phyloP scores from a whole-genome alignment of 805 yeast genomes.

The Teunomyces kruisii region DNA sequence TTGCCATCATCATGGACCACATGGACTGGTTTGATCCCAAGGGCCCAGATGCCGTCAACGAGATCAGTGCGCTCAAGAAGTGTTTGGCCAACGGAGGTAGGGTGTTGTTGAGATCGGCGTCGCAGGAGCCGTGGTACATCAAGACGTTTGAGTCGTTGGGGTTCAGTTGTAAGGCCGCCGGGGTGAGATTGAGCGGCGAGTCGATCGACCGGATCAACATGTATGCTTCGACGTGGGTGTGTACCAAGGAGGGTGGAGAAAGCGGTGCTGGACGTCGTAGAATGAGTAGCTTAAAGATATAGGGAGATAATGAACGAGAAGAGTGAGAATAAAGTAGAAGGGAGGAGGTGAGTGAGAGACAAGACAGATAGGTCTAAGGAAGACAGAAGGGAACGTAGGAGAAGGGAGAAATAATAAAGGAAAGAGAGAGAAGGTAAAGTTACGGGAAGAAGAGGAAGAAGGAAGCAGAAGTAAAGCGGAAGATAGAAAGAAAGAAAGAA shows the following conservation, averaged over 20 bases:
- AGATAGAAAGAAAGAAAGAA: no score
- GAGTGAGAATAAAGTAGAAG: no score
- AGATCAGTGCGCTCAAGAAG: conserved; percentile 60
- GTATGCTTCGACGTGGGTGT: conserved; percentile 89
- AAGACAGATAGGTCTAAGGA: no score
- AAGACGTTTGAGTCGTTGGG: conserved; percentile 65
- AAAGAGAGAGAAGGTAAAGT: no score
- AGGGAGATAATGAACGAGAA: not conserved
- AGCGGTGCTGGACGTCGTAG: conserved; percentile 30
- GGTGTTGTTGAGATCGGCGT: conserved; percentile 74
- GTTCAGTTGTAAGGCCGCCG: conserved; percentile 68
- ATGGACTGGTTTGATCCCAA: conserved; percentile 86
- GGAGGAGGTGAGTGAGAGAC: no score
- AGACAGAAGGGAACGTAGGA: no score
- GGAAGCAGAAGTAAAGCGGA: no score
- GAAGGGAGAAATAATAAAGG: no score
- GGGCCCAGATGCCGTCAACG: conserved; percentile 62
- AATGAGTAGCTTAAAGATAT: conserved; percentile 48
- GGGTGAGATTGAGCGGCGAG: conserved; percentile 58
- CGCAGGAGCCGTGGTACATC: conserved; percentile 77
- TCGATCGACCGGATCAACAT: conserved; percentile 79
- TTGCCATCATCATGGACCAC: conserved; percentile 85
- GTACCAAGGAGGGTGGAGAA: conserved; percentile 47
- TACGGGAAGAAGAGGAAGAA: no score
- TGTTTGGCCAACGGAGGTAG: conserved; percentile 70